A percentile compares a stretch with the other conserved stretches of the same genome.
These are phyloP conservation scores for Prunus davidiana DNA, from an alignment of 306 rosid species.

Conservation along the genomic window DNA sequence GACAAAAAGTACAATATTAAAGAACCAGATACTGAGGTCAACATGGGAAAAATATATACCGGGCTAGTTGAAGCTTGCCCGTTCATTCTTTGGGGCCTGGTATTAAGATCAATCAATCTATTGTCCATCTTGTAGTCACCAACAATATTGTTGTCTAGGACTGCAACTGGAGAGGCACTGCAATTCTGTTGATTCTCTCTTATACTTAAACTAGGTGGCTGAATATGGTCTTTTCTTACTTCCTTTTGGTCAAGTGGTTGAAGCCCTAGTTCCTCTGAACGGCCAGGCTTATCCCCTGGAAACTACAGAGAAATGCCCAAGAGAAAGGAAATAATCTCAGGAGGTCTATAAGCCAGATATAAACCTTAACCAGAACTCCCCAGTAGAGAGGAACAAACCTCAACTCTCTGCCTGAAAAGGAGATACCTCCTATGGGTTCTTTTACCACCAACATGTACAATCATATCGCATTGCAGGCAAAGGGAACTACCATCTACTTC, in stretches of 20 bases:
- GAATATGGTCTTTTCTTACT: conserved; percentile 32
- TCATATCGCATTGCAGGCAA: conserved; percentile 77
- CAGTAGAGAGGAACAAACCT: conserved; percentile 38
- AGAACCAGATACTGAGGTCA: not conserved
- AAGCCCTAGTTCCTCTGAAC: conserved; percentile 34
- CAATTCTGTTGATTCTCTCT: conserved; percentile 33
- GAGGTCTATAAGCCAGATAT: not conserved
- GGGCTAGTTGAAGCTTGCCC: conserved; percentile 38
- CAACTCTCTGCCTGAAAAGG: conserved; percentile 61
- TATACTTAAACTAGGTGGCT: conserved; percentile 14
- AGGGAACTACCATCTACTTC: conserved; percentile 74
- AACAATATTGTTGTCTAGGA: conserved; percentile 29
- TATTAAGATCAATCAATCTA: conserved; percentile 47
- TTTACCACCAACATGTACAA: conserved; percentile 75
- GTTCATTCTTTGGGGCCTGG: conserved; percentile 37
- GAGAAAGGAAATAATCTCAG: not conserved
- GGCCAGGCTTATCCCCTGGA: conserved; percentile 45
- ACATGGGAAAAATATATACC: conserved; percentile 26
- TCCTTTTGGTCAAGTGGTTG: conserved; percentile 33
- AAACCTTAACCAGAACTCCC: conserved; percentile 10
- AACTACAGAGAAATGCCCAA: conserved; percentile 35
- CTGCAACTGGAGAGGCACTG: conserved; percentile 25
- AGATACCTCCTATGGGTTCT: conserved; percentile 64
- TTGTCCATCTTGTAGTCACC: conserved; percentile 35
- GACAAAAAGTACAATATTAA: not conserved